Percentiles rank a stretch among this genome's conserved stretches.
Conservation (phyloP, 306 rosid species). For the Rosa rugosa region DNA sequence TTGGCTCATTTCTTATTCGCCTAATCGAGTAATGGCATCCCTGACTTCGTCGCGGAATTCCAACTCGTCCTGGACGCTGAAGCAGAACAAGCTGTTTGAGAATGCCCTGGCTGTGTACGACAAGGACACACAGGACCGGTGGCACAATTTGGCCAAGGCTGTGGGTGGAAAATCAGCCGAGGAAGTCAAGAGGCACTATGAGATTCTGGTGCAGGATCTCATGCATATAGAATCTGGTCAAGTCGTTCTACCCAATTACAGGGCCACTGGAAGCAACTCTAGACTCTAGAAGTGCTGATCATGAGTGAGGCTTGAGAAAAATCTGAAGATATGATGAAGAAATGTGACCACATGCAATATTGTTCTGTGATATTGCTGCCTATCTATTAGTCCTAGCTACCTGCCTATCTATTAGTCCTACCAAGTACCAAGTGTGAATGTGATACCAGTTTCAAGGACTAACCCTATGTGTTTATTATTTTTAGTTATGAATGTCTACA, state of each 20-base stretch:
- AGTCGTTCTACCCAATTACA: constrained; percentile 65
- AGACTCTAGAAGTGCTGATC: constrained; percentile 22
- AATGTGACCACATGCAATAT: not conserved
- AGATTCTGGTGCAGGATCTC: constrained; percentile 71
- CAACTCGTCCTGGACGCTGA: constrained; percentile 63
- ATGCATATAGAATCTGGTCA: constrained; percentile 71
- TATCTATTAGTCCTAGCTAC: not conserved
- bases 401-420: not conserved
- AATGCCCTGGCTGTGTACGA: constrained; percentile 77
- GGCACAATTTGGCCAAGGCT: constrained; percentile 79
- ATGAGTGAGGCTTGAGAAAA: constrained; percentile 48
- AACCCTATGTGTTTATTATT: not conserved
- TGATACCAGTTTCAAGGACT: not conserved
- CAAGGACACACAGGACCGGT: constrained; percentile 73
- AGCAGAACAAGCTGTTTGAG: constrained; percentile 76
- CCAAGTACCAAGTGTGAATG: constrained; percentile 4
- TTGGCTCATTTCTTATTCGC: not conserved
- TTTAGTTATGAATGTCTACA: no score
- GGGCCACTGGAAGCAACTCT: constrained; percentile 29
- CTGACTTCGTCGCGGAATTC: constrained; percentile 29
- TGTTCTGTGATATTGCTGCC: constrained; percentile 1
- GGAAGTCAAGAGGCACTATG: constrained; percentile 72
- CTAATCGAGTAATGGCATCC: constrained; percentile 31
- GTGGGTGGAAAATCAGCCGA: constrained; percentile 71
- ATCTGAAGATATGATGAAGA: constrained; percentile 45